Conservation (phyloP, 371 early-diverging fungal genomes). For the Syncephalastrum monosporum region DNA sequence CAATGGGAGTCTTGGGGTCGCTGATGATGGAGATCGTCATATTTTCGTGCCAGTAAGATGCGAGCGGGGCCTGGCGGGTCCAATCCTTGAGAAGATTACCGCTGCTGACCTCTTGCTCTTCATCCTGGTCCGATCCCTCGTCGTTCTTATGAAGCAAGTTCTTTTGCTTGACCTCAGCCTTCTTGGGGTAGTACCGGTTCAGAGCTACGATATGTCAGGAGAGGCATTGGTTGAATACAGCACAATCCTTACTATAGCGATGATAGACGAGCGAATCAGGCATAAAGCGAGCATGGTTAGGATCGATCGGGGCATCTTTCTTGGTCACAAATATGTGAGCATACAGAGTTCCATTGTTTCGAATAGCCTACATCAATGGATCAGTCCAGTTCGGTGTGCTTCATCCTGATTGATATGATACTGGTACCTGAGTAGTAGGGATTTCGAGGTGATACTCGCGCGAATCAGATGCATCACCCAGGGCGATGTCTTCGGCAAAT, state of each 20-base stretch:
- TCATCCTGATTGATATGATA: slow-evolving; percentile 3
- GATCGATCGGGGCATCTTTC: slow-evolving; percentile 53
- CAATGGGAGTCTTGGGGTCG: slow-evolving; percentile 46
- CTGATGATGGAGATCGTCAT: slow-evolving; percentile 71
- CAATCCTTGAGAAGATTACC: slow-evolving; percentile 30
- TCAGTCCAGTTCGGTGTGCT: background rate
- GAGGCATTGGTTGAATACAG: slow-evolving; percentile 3
- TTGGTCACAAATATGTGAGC: slow-evolving; percentile 77
- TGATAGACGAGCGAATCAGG: slow-evolving; percentile 50
- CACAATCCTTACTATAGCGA: slow-evolving; percentile 50
- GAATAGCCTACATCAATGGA: slow-evolving; percentile 44
- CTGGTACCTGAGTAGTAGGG: slow-evolving; percentile 44
- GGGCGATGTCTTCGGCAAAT: slow-evolving; percentile 54
- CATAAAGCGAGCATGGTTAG: slow-evolving; percentile 31
- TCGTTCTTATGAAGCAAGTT: slow-evolving; percentile 59
- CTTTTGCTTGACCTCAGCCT: slow-evolving; percentile 62
- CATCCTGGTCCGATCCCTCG: slow-evolving; percentile 30
- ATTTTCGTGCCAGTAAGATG: slow-evolving; percentile 88
- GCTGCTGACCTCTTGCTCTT: slow-evolving; percentile 8
- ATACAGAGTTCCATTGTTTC: slow-evolving; percentile 81
- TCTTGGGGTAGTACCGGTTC: slow-evolving; percentile 71
- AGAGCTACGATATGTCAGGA: slow-evolving; percentile 40
- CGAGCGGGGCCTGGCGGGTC: slow-evolving; percentile 50
- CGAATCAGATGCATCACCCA: slow-evolving; percentile 56
- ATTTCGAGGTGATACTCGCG: slow-evolving; percentile 34